These are phyloP conservation scores for Hortiboletus flavorubellus DNA, from an alignment of 768 basidiomycete species.

Conservation along the genomic window DNA sequence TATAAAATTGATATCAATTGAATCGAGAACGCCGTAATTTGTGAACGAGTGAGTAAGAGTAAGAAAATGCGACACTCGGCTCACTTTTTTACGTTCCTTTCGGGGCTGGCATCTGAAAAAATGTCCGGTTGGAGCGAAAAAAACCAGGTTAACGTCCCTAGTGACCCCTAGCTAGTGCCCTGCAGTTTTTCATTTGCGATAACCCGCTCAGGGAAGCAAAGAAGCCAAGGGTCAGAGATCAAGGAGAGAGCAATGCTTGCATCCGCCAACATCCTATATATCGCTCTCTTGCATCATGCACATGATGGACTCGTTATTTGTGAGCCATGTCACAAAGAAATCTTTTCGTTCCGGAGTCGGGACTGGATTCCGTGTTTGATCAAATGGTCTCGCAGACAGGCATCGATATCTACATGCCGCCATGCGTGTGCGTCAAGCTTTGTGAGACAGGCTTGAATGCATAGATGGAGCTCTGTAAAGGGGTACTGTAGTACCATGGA, in stretches of 20 bases:
- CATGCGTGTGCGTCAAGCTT: background rate
- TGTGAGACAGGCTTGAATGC: background rate
- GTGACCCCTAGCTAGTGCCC: background rate
- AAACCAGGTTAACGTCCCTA: background rate
- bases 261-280: background rate
- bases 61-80: background rate
- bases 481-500: background rate
- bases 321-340: background rate
- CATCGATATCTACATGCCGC: background rate
- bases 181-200: slow-evolving; percentile 16
- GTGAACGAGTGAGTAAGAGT: background rate
- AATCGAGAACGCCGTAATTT: slow-evolving; percentile 6
- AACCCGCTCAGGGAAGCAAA: slow-evolving; percentile 18
- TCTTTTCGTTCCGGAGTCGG: background rate
- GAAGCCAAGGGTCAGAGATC: slow-evolving; percentile 15
- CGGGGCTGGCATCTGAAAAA: background rate
- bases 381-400: background rate
- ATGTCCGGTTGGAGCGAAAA: background rate
- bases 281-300: background rate
- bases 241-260: background rate
- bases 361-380: background rate
- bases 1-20: slow-evolving; percentile 3
- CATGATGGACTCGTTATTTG: background rate
- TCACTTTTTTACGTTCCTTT: slow-evolving; percentile 22
- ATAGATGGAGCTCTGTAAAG: background rate